Evolutionary conservation across 768 basidiomycete genomes (phyloP), one percentile per base, ranked within the genome.

Genomic region (Psilocybe tampanensis): DNA sequence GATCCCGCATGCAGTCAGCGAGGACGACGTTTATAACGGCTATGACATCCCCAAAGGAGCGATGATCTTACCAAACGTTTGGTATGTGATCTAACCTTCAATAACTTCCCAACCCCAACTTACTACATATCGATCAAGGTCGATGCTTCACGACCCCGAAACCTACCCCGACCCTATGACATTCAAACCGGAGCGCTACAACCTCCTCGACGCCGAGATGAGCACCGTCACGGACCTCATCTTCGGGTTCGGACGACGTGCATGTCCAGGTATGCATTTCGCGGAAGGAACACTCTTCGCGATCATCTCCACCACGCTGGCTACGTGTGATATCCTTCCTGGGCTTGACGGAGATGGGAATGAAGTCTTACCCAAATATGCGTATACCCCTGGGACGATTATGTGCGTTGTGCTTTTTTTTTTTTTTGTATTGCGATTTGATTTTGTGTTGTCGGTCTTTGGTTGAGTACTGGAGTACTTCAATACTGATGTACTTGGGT

Each of bases 111-210:
- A n/a, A n/a, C n/a, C n/a, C n/a, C n/a, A n/a, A 13, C 21, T 29
- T 4, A 26, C 32, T 44, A 19, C n/a, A n/a, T 44, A 42, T 23
- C 26, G 23, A 17, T 44, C 19, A 47, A 74, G 83, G 80, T 71
- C 74, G 53, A 75, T 88, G 51, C 73, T 79, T 15, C 83, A 83
- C 60, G 85, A 88, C 63, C 75, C 81, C n/a, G 71, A 74, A 52
- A 74, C 70, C 21, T 88, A 88, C 66, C 61, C 74, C 18, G 71
- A 82, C 29, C 86, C 86, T 3, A 71, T 79, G 61, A 63, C 67
- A 39, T 88, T 88, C 66, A 78, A 76, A 33, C 86, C 86, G 19
- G 84, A 84, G 44, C 81, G 86, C 19, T 88, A 80, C 70, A 72
- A 78, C 26, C 60, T 59, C 8, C 60, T 68, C 3, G 74, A 80